phyloP scores from a whole-genome alignment of 306 rosid genomes.

The Lathyrus sativus region DNA sequence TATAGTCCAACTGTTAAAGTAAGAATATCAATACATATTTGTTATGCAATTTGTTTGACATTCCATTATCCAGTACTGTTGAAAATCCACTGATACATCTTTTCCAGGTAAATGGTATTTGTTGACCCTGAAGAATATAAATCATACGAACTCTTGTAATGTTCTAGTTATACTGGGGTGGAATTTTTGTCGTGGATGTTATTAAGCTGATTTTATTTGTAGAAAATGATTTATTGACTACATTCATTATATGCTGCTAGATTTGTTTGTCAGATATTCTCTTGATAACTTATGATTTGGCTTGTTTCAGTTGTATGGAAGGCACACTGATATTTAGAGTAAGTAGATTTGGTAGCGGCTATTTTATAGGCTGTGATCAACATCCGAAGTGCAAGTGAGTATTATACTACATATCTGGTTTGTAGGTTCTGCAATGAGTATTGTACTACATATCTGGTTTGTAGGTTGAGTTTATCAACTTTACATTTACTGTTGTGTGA shows the following conservation, averaged over 20 bases:
- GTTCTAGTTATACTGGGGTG: not conserved
- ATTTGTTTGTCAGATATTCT: constrained; percentile 22
- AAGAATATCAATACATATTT: not conserved
- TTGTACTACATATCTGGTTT: constrained; percentile 21
- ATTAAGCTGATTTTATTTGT: constrained; percentile 31
- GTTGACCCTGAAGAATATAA: constrained; percentile 6
- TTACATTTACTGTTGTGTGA: constrained; percentile 9
- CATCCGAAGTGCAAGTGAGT: constrained; percentile 99
- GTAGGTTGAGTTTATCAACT: constrained; percentile 2
- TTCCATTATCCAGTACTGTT: constrained; percentile 1
- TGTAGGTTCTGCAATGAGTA: constrained; percentile 49
- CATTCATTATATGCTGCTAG: constrained; percentile 18
- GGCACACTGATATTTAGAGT: constrained; percentile 91
- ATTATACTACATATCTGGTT: constrained; percentile 22
- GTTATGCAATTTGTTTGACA: not conserved
- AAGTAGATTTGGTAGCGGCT: constrained; percentile 89
- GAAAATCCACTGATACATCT: not conserved
- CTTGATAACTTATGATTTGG: constrained; percentile 34
- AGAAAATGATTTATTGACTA: constrained; percentile 22
- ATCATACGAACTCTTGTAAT: constrained; percentile 8
- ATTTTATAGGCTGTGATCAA: constrained; percentile 90
- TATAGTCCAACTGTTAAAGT: not conserved
- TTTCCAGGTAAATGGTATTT: not conserved
- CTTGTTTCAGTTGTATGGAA: constrained; percentile 74
- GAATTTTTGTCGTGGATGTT: constrained; percentile 7